These are phyloP conservation scores for Neltuma alba DNA, from an alignment of 306 rosid genomes.

Conservation along the genomic window DNA sequence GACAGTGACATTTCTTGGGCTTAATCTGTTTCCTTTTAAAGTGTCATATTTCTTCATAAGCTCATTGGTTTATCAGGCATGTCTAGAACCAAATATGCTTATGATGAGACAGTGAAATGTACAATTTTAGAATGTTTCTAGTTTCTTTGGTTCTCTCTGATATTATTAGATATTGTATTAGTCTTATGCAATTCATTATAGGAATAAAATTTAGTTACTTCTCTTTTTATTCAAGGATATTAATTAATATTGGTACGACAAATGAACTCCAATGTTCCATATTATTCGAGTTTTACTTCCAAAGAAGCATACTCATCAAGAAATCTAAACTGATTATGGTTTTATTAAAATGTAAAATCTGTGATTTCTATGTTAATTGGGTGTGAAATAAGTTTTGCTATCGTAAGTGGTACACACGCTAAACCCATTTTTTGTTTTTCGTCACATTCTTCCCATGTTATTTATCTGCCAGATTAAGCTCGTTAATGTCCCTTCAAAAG, in stretches of 20 bases:
- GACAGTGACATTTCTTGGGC: conserved; percentile 38
- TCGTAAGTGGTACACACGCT: too few relatives aligned
- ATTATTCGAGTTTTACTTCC: neutral
- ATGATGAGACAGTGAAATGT: neutral
- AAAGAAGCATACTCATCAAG: neutral
- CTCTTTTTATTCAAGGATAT: neutral
- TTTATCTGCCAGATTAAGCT: too few relatives aligned
- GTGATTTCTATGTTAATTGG: too few relatives aligned
- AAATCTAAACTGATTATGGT: neutral
- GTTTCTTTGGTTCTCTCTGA: neutral
- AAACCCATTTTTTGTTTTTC: too few relatives aligned
- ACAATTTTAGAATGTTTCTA: neutral
- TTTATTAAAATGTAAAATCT: too few relatives aligned
- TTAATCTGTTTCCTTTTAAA: conserved; percentile 39
- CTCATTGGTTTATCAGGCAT: conserved; percentile 4
- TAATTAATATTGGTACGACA: neutral
- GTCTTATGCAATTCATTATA: neutral
- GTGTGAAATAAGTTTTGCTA: too few relatives aligned
- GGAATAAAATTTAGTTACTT: neutral
- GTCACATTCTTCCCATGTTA: neutral
- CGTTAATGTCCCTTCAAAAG: neutral
- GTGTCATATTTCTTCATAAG: conserved; percentile 24
- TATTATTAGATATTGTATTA: neutral
- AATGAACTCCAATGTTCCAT: neutral
- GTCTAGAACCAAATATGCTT: conserved; percentile 11